These are phyloP conservation scores for Lichtheimia ornata DNA, from an alignment of 371 early-diverging fungal species.

Conservation along the genomic window DNA sequence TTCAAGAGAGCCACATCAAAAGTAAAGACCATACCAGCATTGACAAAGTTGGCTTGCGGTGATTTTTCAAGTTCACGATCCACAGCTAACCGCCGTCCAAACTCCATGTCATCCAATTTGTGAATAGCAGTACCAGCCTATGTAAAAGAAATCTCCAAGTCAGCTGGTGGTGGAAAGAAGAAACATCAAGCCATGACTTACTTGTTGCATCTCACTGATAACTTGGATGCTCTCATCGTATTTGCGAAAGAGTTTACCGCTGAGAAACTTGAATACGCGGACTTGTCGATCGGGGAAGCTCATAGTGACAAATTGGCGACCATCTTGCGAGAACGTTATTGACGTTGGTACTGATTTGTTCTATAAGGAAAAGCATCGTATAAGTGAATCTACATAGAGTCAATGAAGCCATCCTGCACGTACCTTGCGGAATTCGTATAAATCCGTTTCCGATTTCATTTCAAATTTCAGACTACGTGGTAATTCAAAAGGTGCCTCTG, in stretches of 20 bases:
- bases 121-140: constrained; percentile 75
- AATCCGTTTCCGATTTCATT: constrained; percentile 90
- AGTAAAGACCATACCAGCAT: constrained; percentile 60
- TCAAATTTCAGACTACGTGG: constrained; percentile 71
- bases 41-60: constrained; percentile 65
- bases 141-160: background rate
- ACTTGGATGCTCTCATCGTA: constrained; percentile 89
- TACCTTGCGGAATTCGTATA: constrained; percentile 93
- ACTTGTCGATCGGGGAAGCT: constrained; percentile 84
- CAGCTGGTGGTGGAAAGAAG: background rate
- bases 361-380: constrained; percentile 3
- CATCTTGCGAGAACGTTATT: constrained; percentile 84
- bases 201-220: constrained; percentile 87
- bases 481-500: constrained; percentile 67
- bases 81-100: constrained; percentile 89
- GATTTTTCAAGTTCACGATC: constrained; percentile 86
- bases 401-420: background rate
- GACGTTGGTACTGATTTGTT: constrained; percentile 75
- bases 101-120: constrained; percentile 95
- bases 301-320: constrained; percentile 83
- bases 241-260: constrained; percentile 86
- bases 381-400: background rate
- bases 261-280: constrained; percentile 81
- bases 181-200: constrained; percentile 10
- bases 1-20: too few species aligned